Percentiles rank a stretch among this genome's conserved stretches.
phyloP scores from a whole-genome alignment of 306 rosid genomes.

The Acacia crassicarpa region DNA sequence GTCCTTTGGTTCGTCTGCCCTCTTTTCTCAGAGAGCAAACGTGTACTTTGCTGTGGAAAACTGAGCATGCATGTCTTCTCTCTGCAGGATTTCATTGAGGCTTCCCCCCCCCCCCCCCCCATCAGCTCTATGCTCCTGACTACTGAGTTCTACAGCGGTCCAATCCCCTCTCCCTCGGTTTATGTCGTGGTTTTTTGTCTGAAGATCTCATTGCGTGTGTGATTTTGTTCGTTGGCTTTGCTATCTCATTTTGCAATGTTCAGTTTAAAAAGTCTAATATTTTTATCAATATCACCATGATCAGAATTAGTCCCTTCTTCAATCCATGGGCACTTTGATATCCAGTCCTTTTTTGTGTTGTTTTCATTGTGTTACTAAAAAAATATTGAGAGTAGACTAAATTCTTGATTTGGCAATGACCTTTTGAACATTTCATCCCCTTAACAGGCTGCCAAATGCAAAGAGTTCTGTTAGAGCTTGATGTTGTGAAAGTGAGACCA shows the following conservation, averaged over 20 bases:
- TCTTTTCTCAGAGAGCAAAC: background rate
- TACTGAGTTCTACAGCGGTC: background rate
- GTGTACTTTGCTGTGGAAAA: background rate
- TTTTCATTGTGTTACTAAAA: background rate
- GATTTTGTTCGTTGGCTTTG: background rate
- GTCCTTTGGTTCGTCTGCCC: background rate
- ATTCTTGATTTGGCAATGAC: slow-evolving; percentile 12
- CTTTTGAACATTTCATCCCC: background rate
- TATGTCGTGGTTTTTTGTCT: background rate
- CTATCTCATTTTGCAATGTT: background rate
- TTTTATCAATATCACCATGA: background rate
- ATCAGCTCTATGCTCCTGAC: background rate
- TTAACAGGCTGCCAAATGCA: slow-evolving; percentile 24
- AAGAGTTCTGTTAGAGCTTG: slow-evolving; percentile 11
- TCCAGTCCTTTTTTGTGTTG: background rate
- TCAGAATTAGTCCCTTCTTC: background rate
- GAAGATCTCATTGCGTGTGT: background rate
- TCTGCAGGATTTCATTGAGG: background rate
- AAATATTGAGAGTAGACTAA: slow-evolving; percentile 5
- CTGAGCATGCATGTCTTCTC: background rate
- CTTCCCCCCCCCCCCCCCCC: no score
- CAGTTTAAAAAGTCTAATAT: background rate
- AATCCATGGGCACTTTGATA: background rate
- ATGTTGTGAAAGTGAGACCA: background rate
- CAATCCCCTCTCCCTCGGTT: no score